phyloP scores from a whole-genome alignment of 148 eudicot species.

The Chenopodium quinoa region DNA sequence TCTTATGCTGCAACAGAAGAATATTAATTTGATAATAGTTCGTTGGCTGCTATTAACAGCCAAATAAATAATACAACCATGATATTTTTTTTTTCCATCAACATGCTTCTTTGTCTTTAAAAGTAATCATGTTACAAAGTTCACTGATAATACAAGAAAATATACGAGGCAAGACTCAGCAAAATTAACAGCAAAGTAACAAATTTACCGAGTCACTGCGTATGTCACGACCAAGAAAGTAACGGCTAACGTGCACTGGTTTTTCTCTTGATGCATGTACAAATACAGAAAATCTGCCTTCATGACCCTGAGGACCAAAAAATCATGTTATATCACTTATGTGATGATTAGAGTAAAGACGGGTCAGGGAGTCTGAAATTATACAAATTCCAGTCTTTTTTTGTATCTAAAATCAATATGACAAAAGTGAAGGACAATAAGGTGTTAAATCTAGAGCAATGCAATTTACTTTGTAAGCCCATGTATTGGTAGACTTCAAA shows the following conservation, averaged over 20 bases:
- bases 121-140: background rate
- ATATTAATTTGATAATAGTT: background rate
- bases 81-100: background rate
- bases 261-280: constrained; percentile 58
- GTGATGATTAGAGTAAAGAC: background rate
- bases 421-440: background rate
- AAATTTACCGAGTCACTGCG: constrained; percentile 50
- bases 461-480: background rate
- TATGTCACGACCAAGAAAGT: constrained; percentile 50
- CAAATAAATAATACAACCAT: background rate
- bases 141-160: background rate
- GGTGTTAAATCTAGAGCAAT: background rate
- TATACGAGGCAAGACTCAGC: constrained; percentile 1
- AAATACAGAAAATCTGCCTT: constrained; percentile 55
- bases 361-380: background rate
- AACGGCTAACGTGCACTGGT: constrained; percentile 44
- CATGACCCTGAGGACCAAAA: constrained; percentile 47
- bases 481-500: background rate
- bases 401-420: background rate
- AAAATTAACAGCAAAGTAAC: background rate
- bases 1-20: background rate
- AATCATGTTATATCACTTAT: background rate
- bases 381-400: background rate
- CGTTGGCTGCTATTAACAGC: background rate
- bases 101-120: background rate